phyloP scores from a whole-genome alignment of 139 green algal species.

The Micractinium sp. region DNA sequence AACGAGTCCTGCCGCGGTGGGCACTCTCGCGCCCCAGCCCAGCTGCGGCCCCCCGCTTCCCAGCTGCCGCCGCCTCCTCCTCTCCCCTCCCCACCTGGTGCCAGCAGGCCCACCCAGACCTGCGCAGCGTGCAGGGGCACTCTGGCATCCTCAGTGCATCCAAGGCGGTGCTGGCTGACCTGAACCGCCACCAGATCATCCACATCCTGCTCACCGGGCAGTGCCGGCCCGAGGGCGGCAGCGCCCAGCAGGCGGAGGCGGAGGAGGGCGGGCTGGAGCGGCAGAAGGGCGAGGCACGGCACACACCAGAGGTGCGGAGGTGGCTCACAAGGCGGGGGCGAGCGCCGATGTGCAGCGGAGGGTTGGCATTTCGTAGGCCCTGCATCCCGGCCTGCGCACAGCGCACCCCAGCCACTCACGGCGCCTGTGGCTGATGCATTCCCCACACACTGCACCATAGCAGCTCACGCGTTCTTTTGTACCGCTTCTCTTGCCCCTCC shows the following conservation, averaged over 20 bases:
- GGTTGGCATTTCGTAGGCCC: too few species aligned
- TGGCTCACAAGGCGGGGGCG: too few species aligned
- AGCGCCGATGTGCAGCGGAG: background rate
- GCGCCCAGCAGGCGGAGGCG: background rate
- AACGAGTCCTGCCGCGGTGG: too few species aligned
- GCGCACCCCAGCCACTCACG: background rate
- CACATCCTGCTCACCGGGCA: slow-evolving; percentile 32
- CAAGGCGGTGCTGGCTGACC: slow-evolving; percentile 33
- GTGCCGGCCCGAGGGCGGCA: background rate
- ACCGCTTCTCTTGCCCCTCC: background rate
- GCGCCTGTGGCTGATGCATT: background rate
- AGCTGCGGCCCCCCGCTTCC: too few species aligned
- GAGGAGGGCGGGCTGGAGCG: background rate
- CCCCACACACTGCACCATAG: slow-evolving; percentile 1
- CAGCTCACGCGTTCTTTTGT: background rate
- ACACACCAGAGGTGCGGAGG: too few species aligned
- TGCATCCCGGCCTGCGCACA: background rate
- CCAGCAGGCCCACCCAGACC: background rate
- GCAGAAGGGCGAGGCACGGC: background rate
- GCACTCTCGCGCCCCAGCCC: too few species aligned
- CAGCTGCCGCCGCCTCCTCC: too few species aligned
- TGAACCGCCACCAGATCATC: slow-evolving; percentile 34
- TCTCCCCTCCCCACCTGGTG: background rate
- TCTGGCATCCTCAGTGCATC: slow-evolving; percentile 12
- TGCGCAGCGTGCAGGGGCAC: slow-evolving; percentile 1